phyloP scores from a whole-genome alignment of 176 grass and related monocot genomes.

The Aegilops tauschii region DNA sequence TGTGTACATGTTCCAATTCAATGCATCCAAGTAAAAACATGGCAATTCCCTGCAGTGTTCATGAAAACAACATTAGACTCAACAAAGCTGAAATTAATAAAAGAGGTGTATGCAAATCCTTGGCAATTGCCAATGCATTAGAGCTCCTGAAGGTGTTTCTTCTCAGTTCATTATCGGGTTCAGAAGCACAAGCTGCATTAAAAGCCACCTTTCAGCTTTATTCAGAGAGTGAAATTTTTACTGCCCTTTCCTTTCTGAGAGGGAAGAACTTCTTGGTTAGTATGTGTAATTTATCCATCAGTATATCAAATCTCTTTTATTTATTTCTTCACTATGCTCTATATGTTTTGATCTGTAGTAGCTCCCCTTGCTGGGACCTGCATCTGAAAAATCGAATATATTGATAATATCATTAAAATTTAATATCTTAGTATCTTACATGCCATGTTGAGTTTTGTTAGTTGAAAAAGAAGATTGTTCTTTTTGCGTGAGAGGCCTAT shows the following conservation, averaged over 20 bases:
- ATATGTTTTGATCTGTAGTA: not conserved
- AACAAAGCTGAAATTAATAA: conserved; percentile 47
- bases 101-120: conserved; percentile 65
- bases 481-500: not conserved
- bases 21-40: conserved; percentile 31
- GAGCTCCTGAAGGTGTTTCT: conserved; percentile 89
- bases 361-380: not conserved
- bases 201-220: conserved; percentile 64
- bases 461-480: not conserved
- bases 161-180: conserved; percentile 57
- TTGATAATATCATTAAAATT: not conserved
- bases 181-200: conserved; percentile 67
- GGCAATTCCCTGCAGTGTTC: conserved; percentile 10
- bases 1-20: conserved; percentile 19
- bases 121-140: conserved; percentile 70
- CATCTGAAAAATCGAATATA: not conserved
- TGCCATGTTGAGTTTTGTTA: not conserved
- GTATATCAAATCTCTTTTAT: not conserved
- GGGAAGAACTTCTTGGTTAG: conserved; percentile 77
- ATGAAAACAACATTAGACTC: conserved; percentile 36
- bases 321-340: conserved; percentile 6
- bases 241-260: conserved; percentile 76
- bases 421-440: not conserved
- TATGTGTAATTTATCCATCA: conserved; percentile 33
- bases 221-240: conserved; percentile 75